Conservation (phyloP, 2,329 filamentous ascomycete genomes). For the Penicillium hordei region DNA sequence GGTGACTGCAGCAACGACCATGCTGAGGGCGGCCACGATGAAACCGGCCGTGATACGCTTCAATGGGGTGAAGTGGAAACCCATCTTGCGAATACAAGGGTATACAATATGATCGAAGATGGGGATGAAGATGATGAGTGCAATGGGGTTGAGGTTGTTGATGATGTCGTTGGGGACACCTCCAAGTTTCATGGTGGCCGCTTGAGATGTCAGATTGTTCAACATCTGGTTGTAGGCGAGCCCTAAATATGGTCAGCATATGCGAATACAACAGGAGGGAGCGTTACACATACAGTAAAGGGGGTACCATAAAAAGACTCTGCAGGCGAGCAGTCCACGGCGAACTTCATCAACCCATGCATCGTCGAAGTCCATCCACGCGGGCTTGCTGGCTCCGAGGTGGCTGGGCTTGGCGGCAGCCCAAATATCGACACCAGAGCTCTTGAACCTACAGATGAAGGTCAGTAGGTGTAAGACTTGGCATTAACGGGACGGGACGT, state of each 20-base stretch:
- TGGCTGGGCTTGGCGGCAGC: constrained; percentile 35
- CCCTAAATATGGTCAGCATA: constrained; percentile 22
- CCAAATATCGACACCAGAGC: constrained; percentile 24
- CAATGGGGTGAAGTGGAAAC: constrained; percentile 54
- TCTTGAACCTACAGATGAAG: constrained; percentile 15
- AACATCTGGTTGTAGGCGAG: constrained; percentile 56
- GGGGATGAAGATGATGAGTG: constrained; percentile 56
- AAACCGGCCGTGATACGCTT: constrained; percentile 56
- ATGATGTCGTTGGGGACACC: constrained; percentile 59
- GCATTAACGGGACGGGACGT: background rate
- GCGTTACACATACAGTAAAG: constrained; percentile 42
- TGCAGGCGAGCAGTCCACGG: constrained; percentile 67
- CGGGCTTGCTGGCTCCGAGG: constrained; percentile 25
- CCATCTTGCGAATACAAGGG: constrained; percentile 48
- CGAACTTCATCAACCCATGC: constrained; percentile 77
- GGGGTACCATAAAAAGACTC: constrained; percentile 65
- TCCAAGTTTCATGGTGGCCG: constrained; percentile 53
- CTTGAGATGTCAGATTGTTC: constrained; percentile 57
- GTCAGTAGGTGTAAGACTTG: background rate
- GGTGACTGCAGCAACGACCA: constrained; percentile 52
- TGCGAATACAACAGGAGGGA: too few species aligned
- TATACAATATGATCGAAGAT: constrained; percentile 56
- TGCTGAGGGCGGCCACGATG: constrained; percentile 47
- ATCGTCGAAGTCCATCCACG: constrained; percentile 75
- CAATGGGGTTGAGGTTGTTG: constrained; percentile 55